Evolutionary conservation across 768 basidiomycete genomes (phyloP), one percentile per base, ranked within the genome.

Genomic region (Termitomyces sp.): DNA sequence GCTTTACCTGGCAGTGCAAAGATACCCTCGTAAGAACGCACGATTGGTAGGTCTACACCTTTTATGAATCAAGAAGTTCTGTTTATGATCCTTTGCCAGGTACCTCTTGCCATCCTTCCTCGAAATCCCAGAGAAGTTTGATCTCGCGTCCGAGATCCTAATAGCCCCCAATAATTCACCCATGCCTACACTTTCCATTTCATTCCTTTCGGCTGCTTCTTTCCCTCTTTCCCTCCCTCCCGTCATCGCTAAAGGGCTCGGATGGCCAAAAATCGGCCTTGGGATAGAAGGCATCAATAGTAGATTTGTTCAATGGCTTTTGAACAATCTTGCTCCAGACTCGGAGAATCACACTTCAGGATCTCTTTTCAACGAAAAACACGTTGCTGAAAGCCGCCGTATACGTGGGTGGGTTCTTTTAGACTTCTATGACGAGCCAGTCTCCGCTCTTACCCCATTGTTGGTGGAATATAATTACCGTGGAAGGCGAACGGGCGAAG

Each of bases 231-330:
- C 93, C 0, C 75, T 90, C 22, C 96, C 95, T 7, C 80, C 89
- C 5, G 75, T 81, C 11, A 78, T 96, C 24, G 92, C 96, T 5
- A 84, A 83, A 65, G 95, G 95, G 0, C 86, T 93, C 67, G 93
- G 94, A 15, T 94, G 88, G 87, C 92, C 92, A 0, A 75, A 79
- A 40, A 77, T 81, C 74, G 88, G 89, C 2, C 68, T 94, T 7
- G 94, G 94, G 5, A 78, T 94, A n/a, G 87, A 92, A 69, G 95
- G 95, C 2, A 87, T 95, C 44, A 98, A 98, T 68, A 79, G 78
- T 24, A 80, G 88, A n/a, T 75, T 93, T 3, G 87, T 82, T 3
- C 76, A 74, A 57, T 96, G 92, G 90, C 70, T 94, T 20, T 69
- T 94, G 48, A 80, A 84, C 42, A 73, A 76, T 61, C 72, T 94